phyloP scores from a whole-genome alignment of 129 eudicot genomes.

The Centella asiatica region DNA sequence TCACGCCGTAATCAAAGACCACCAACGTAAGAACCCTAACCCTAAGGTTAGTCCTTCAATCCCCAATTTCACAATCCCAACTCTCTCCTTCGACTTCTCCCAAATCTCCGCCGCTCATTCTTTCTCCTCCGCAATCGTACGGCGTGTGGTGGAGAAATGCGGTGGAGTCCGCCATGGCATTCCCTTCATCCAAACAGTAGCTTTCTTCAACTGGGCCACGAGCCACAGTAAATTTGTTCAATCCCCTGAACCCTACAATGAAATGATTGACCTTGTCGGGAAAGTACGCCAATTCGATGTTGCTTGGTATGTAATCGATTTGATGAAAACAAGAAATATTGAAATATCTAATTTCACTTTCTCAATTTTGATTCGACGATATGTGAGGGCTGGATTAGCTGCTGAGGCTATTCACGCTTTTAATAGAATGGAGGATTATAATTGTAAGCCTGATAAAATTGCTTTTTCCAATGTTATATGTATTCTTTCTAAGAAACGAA shows the following conservation, averaged over 20 bases:
- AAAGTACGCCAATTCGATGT: constrained; percentile 62
- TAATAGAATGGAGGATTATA: constrained; percentile 71
- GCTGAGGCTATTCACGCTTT: constrained; percentile 66
- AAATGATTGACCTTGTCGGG: constrained; percentile 74
- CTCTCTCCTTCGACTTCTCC: constrained; percentile 56
- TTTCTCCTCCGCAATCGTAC: constrained; percentile 34
- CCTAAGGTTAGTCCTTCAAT: constrained; percentile 22
- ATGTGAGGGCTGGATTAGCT: constrained; percentile 71
- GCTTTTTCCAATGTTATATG: constrained; percentile 51
- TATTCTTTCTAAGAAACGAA: constrained; percentile 54
- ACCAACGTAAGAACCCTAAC: constrained; percentile 72
- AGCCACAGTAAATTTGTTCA: neutral
- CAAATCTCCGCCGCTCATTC: constrained; percentile 23
- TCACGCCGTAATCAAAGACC: constrained; percentile 50
- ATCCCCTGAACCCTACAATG: constrained; percentile 32
- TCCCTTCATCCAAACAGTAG: constrained; percentile 63
- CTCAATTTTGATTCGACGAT: constrained; percentile 48
- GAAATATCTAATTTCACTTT: constrained; percentile 37
- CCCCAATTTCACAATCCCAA: constrained; percentile 43
- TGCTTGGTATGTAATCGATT: constrained; percentile 63
- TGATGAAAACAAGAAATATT: constrained; percentile 37
- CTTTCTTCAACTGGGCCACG: constrained; percentile 84
- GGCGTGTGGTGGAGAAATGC: constrained; percentile 45
- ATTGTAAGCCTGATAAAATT: constrained; percentile 38
- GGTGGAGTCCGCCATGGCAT: constrained; percentile 65